phyloP scores from a whole-genome alignment of 75 land plant species.

The Cunninghamia lanceolata region DNA sequence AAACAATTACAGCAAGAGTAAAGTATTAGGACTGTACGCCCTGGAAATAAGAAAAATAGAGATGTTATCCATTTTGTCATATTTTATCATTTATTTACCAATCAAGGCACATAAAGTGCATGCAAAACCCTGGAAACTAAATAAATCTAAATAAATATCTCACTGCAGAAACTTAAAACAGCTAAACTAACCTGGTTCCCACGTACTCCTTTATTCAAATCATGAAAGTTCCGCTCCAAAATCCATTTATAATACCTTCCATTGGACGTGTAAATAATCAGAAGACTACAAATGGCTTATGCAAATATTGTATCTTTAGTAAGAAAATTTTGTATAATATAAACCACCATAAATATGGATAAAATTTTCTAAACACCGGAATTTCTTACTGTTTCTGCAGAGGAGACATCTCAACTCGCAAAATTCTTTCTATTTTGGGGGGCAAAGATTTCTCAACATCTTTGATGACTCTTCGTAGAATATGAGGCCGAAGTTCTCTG shows the following conservation, averaged over 20 bases:
- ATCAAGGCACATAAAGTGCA: not conserved
- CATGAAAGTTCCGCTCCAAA: slow-evolving; percentile 96
- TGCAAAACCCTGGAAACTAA: not conserved
- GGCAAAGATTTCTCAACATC: slow-evolving; percentile 99
- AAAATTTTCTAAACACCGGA: not conserved
- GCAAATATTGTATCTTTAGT: not conserved
- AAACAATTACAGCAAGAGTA: not conserved
- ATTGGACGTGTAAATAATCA: not conserved
- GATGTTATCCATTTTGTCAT: not conserved
- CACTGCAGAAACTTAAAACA: not conserved
- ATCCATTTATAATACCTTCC: slow-evolving; percentile 99
- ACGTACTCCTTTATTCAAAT: slow-evolving; percentile 96
- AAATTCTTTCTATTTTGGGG: slow-evolving; percentile 97
- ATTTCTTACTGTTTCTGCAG: slow-evolving; percentile 90
- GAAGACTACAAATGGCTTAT: not conserved
- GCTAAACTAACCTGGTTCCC: slow-evolving; percentile 78
- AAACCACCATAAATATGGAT: not conserved
- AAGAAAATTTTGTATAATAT: not conserved
- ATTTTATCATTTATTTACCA: slow-evolving; percentile 6
- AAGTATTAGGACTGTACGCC: not conserved
- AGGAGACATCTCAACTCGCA: slow-evolving; percentile 99
- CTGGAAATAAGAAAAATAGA: not conserved
- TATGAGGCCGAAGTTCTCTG: slow-evolving; percentile 92
- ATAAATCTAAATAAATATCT: not conserved
- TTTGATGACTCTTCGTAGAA: slow-evolving; percentile 94